Base-by-base conservation (phyloP, 139 green algal genomes). In the Raphidocelis subcapitata region DNA sequence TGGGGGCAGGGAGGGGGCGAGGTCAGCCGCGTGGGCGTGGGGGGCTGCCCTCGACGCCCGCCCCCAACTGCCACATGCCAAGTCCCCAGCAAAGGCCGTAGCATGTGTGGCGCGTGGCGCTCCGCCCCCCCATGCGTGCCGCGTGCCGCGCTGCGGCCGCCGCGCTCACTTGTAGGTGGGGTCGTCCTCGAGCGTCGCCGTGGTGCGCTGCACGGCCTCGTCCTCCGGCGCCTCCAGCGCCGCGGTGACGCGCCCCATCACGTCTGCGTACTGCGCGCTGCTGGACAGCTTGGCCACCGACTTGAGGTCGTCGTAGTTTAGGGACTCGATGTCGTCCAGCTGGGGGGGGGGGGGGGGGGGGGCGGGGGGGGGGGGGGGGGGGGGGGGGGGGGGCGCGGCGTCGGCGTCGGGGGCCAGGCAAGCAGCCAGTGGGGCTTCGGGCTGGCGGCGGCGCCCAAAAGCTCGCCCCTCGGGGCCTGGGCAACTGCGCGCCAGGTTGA, bases 241-340 rank as follows among this genome's bases (percentile, higher is more conserved):
- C 21, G 55, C 61, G 8, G 56, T 62, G 26, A 88, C 80, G 12
- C 75, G 62, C 83, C 67, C 23, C 74, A 90, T 86, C 32, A 90
- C 73, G 21, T 85, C 75, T 0, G 69, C 71, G 73, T 89, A 89
- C 16, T 72, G 56, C 1, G 46, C 32, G 21, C 69, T 67, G 24
- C 32, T 65, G 2, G 75, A 79, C 31, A 97, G 86, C 63, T 92
- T 91, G 0, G 91, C 92, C 29, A 92, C 82, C 0, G 85, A 80
- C 8, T 75, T 66, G 23, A 97, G 69, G 67, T 90, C 81, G 57
- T 97, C 91, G 36, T 90, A 93, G 64, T 94, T 89, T 0, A 93
- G 75, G 23, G 75, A 76, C 51, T 93, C 88, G 20, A 90, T 69
- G 55, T 90, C 86, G 61, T 84, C 81, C 69, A 87, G 62, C 82